Base-by-base conservation (phyloP, 2,329 filamentous ascomycete species). In the Pleurostoma richardsiae region DNA sequence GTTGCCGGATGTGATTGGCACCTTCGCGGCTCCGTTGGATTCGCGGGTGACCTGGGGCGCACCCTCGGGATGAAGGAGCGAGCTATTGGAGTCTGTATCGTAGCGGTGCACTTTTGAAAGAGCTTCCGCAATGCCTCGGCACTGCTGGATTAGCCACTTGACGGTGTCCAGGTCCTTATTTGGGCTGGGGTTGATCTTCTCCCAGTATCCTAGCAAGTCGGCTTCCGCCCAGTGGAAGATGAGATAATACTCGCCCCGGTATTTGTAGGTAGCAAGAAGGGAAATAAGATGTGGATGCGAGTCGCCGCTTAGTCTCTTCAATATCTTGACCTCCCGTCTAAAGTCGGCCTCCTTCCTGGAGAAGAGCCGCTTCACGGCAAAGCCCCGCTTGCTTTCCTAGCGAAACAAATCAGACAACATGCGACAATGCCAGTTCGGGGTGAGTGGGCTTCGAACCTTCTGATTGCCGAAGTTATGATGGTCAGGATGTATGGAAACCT, bases 171-270 rank as follows among this genome's bases (percentile, higher is more conserved):
- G 0, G 10, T 47, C 28, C 5, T 30, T 11, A 1, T 4, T 1
- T 2, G 44, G 31, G 1, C 30, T 5, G 2, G 43, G 43, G 10
- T 40, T 44, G 3, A 19, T 31, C 4, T 8, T 36, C 33, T 29
- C 19, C 53, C 52, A 54, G 39, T 47, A 55, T 3, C 10, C 8
- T 4, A 43, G 39, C 1, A 58, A 40, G 29, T 55, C 49, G 33
- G 31, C 45, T 4, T 53, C 43, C 4, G 56, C 56, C 47, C 50
- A 52, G 3, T 47, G 47, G 29, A 58, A 58, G 27, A 58, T 39
- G 8, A 57, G 40, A 6, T 46, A 49, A 19, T 43, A 56, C 3
- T 33, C 6, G 1, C 33, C 27, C 4, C 38, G 11, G 5, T 50
- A 42, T 8, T 56, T 44, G 38, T 54, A 56, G 0, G 52, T 55